Evolutionary conservation across 306 rosid genomes (phyloP).

Genomic region (Pterocarpus santalinus): DNA sequence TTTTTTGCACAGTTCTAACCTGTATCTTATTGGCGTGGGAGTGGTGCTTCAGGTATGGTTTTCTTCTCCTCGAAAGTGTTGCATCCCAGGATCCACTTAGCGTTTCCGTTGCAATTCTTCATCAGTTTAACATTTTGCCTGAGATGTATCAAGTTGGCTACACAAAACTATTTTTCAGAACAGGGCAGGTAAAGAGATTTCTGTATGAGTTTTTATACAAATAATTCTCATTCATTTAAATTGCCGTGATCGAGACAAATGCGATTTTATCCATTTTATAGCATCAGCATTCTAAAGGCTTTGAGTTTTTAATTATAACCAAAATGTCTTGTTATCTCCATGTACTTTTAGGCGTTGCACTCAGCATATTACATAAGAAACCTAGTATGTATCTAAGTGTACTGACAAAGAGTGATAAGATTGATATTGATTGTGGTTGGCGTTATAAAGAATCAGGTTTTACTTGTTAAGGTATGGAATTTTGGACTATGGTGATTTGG

Average conservation of each 20-base stretch:
- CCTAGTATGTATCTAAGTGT: too few relatives aligned
- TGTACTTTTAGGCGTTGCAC: too few relatives aligned
- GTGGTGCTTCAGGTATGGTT: slow-evolving; percentile 83
- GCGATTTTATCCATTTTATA: slow-evolving; percentile 3
- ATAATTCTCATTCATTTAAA: slow-evolving; percentile 31
- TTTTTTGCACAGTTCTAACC: slow-evolving; percentile 37
- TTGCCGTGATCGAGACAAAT: slow-evolving; percentile 17
- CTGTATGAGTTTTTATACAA: slow-evolving; percentile 23
- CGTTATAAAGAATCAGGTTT: too few relatives aligned
- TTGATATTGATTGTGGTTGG: too few relatives aligned
- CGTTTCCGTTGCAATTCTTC: slow-evolving; percentile 98
- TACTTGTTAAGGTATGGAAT: too few relatives aligned
- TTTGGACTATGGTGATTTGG: too few relatives aligned
- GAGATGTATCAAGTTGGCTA: slow-evolving; percentile 99
- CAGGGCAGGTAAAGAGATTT: slow-evolving; percentile 86
- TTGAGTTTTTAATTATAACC: neutral
- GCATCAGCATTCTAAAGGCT: neutral
- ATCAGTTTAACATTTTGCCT: slow-evolving; percentile 92
- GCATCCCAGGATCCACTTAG: slow-evolving; percentile 95
- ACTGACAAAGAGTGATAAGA: too few relatives aligned
- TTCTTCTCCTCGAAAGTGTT: slow-evolving; percentile 86
- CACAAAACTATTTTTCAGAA: slow-evolving; percentile 95
- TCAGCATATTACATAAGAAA: too few relatives aligned
- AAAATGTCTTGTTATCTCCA: too few relatives aligned
- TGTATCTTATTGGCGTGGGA: slow-evolving; percentile 43